Conservation (phyloP, 1,284 basidiomycete genomes). For the Ganoderma meredithae region DNA sequence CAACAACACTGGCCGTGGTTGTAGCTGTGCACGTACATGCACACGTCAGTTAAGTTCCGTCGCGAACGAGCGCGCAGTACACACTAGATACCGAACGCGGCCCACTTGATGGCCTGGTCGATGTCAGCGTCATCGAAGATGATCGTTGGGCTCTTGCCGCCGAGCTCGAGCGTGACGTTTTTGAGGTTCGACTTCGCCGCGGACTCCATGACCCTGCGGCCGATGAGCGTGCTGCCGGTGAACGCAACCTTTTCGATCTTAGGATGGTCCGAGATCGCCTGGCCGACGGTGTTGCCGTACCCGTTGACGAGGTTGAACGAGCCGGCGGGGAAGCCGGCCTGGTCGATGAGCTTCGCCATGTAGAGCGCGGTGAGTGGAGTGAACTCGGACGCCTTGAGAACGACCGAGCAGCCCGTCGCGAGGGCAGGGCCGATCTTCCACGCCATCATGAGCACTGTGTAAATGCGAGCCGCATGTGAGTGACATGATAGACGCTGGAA, state of each 20-base stretch:
- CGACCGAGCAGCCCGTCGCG: slow-evolving; percentile 83
- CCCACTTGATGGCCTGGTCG: slow-evolving; percentile 84
- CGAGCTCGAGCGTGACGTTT: slow-evolving; percentile 90
- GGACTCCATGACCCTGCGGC: slow-evolving; percentile 85
- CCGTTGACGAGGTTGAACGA: slow-evolving; percentile 76
- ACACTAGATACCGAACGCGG: slow-evolving; percentile 82
- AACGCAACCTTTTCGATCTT: slow-evolving; percentile 78
- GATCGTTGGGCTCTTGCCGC: slow-evolving; percentile 90
- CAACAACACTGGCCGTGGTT: slow-evolving; percentile 89
- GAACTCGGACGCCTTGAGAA: slow-evolving; percentile 91
- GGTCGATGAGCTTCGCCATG: slow-evolving; percentile 54
- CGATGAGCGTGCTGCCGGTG: slow-evolving; percentile 82
- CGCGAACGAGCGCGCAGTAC: slow-evolving; percentile 34
- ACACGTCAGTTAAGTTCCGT: slow-evolving; percentile 2
- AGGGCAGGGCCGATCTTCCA: slow-evolving; percentile 91
- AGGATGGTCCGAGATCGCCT: slow-evolving; percentile 69
- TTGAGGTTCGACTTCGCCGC: slow-evolving; percentile 89
- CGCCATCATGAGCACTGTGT: slow-evolving; percentile 71
- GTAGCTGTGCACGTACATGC: slow-evolving; percentile 58
- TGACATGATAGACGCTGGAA: not conserved
- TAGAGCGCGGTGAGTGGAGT: slow-evolving; percentile 85
- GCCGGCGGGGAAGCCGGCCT: slow-evolving; percentile 74
- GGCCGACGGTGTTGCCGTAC: slow-evolving; percentile 73
- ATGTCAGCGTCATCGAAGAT: slow-evolving; percentile 79
- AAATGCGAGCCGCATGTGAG: not conserved